These are phyloP conservation scores for Apostasia shenzhenica DNA, from an alignment of 106 monocot genomes.

Conservation along the genomic window DNA sequence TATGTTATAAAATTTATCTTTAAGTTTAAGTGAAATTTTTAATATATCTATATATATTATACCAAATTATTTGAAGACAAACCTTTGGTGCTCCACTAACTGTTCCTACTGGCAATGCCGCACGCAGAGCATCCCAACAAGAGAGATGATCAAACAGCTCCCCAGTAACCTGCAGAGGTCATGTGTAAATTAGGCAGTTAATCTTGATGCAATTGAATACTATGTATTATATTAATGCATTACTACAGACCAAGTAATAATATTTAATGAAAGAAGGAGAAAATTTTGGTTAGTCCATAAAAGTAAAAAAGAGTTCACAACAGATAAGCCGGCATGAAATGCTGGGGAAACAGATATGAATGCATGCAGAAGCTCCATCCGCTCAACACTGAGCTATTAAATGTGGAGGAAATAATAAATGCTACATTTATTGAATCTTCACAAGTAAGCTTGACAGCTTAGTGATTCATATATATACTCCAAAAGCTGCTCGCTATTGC, in stretches of 20 bases:
- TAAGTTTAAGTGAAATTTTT: too few relatives aligned
- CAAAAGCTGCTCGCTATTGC: not conserved
- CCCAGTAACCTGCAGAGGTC: slow-evolving; percentile 11
- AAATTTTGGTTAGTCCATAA: too few relatives aligned
- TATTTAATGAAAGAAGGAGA: too few relatives aligned
- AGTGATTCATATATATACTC: not conserved
- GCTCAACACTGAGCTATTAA: not conserved
- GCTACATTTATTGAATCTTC: not conserved
- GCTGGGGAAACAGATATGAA: not conserved
- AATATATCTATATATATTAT: too few relatives aligned
- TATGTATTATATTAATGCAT: not conserved
- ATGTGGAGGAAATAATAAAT: not conserved
- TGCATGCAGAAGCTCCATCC: not conserved
- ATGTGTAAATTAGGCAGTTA: too few relatives aligned
- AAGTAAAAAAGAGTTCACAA: too few relatives aligned
- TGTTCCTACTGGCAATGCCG: slow-evolving; percentile 11
- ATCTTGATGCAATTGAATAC: not conserved
- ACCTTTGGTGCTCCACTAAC: slow-evolving; percentile 17
- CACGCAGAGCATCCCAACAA: slow-evolving; percentile 8
- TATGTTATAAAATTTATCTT: too few relatives aligned
- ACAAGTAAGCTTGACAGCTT: not conserved
- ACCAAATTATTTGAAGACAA: not conserved
- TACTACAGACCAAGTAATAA: too few relatives aligned
- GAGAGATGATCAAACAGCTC: slow-evolving; percentile 11
- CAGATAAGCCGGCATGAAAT: not conserved